Percentiles rank a stretch among this genome's conserved stretches.
Evolutionary conservation across 2,329 filamentous ascomycete genomes (phyloP).

Genomic region (Clathrospora elynae): DNA sequence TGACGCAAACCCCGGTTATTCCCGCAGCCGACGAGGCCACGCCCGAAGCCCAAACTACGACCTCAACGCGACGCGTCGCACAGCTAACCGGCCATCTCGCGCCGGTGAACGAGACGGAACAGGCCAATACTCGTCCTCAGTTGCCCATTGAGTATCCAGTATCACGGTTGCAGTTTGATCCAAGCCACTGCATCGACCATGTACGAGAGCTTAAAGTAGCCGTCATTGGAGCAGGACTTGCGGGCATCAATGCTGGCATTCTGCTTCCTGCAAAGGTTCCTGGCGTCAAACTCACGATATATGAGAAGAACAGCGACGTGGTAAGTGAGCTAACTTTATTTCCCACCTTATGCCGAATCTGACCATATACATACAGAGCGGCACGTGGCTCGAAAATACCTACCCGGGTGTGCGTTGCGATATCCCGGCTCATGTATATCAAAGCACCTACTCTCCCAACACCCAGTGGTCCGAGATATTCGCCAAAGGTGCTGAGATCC

Average conservation of each 20-base stretch:
- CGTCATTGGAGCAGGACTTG: constrained; percentile 67
- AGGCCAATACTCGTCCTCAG: constrained; percentile 14
- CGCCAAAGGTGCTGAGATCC: constrained; percentile 49
- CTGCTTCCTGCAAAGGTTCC: constrained; percentile 72
- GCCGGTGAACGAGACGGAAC: constrained; percentile 21
- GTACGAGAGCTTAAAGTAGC: constrained; percentile 55
- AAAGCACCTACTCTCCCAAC: constrained; percentile 52
- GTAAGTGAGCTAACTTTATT: constrained; percentile 17
- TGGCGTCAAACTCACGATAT: constrained; percentile 62
- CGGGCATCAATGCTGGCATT: constrained; percentile 67
- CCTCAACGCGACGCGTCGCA: constrained; percentile 32
- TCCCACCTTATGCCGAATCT: too few relatives aligned
- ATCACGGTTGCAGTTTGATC: constrained; percentile 35
- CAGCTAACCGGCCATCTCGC: constrained; percentile 37
- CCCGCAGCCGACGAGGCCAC: constrained; percentile 19
- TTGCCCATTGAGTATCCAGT: constrained; percentile 34
- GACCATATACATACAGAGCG: constrained; percentile 29
- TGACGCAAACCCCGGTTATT: constrained; percentile 24
- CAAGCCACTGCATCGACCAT: constrained; percentile 37
- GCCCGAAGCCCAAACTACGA: constrained; percentile 16
- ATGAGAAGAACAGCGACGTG: constrained; percentile 54
- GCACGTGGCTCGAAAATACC: constrained; percentile 47
- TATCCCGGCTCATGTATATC: constrained; percentile 48
- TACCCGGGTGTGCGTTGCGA: constrained; percentile 44
- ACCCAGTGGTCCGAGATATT: constrained; percentile 53